phyloP scores from a whole-genome alignment of 371 early-diverging fungal genomes.

The Actinomortierella wolfii region DNA sequence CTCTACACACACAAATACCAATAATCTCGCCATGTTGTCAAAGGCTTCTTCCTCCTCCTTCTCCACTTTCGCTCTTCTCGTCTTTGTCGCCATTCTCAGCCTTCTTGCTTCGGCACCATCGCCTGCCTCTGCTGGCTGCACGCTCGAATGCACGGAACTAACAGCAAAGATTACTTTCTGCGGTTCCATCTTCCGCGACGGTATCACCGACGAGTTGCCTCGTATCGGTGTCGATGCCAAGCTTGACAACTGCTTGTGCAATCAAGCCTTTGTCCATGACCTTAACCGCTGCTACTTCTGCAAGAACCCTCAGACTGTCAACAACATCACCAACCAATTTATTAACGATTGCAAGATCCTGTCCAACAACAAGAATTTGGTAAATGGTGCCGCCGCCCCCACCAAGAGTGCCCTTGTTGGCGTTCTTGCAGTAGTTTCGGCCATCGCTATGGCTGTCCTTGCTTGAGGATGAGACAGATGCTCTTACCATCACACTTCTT shows the following conservation, averaged over 20 bases:
- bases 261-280: constrained; percentile 13
- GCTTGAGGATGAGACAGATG: too few relatives aligned
- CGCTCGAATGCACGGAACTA: constrained; percentile 13
- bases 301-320: constrained; percentile 17
- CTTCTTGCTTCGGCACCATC: constrained; percentile 14
- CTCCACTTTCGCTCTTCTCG: constrained; percentile 4
- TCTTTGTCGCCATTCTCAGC: constrained; percentile 13
- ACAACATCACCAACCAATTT: constrained; percentile 23
- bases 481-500: too few relatives aligned
- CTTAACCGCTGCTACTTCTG: constrained; percentile 20
- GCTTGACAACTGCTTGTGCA: constrained; percentile 24
- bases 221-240: constrained; percentile 20
- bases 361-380: constrained; percentile 8
- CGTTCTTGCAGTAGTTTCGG: too few relatives aligned
- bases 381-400: constrained; percentile 6
- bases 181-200: constrained; percentile 11
- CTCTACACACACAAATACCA: too few relatives aligned
- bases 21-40: too few relatives aligned
- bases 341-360: constrained; percentile 25
- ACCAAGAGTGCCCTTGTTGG: too few relatives aligned
- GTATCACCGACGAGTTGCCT: constrained; percentile 19
- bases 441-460: too few relatives aligned
- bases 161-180: constrained; percentile 20
- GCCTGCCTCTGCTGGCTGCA: constrained; percentile 18
- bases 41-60: constrained; percentile 4